Conservation (phyloP, 805 yeast species). For the Saccharomyces paradoxus region DNA sequence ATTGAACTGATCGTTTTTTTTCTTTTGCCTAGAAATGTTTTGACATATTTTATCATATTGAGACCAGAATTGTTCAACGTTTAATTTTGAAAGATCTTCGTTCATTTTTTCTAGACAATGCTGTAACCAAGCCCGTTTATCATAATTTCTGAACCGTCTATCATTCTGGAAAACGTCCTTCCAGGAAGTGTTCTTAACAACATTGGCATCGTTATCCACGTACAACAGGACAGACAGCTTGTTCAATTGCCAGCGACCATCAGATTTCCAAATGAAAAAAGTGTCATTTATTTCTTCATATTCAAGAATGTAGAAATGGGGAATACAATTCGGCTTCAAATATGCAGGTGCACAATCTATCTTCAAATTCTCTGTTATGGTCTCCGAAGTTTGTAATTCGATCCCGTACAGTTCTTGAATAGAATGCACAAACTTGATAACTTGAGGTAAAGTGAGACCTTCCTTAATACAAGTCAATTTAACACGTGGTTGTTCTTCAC, state of each 20-base stretch:
- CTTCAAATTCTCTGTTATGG: constrained; percentile 27
- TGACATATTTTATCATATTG: constrained; percentile 7
- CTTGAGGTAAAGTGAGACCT: constrained; percentile 7
- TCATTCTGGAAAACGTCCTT: constrained; percentile 4
- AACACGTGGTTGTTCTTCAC: constrained; percentile 20
- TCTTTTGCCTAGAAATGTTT: neutral
- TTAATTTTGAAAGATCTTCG: constrained; percentile 16
- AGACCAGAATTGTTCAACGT: constrained; percentile 15
- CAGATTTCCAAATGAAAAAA: constrained; percentile 24
- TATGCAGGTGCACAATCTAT: constrained; percentile 12
- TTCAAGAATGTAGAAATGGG: constrained; percentile 24
- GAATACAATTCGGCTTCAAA: constrained; percentile 4
- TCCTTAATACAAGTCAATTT: constrained; percentile 18
- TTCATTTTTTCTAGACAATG: constrained; percentile 12
- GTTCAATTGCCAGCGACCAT: constrained; percentile 22
- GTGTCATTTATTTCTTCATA: constrained; percentile 15
- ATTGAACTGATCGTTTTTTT: neutral
- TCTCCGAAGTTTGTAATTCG: constrained; percentile 19
- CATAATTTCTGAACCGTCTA: constrained; percentile 6
- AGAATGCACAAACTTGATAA: constrained; percentile 14
- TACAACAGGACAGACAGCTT: constrained; percentile 15
- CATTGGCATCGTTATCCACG: neutral
- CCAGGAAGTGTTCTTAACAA: neutral
- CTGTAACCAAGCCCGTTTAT: constrained; percentile 4
- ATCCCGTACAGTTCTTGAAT: constrained; percentile 22